phyloP scores from a whole-genome alignment of 2,329 filamentous ascomycete genomes.

The Aspergillus sp. region DNA sequence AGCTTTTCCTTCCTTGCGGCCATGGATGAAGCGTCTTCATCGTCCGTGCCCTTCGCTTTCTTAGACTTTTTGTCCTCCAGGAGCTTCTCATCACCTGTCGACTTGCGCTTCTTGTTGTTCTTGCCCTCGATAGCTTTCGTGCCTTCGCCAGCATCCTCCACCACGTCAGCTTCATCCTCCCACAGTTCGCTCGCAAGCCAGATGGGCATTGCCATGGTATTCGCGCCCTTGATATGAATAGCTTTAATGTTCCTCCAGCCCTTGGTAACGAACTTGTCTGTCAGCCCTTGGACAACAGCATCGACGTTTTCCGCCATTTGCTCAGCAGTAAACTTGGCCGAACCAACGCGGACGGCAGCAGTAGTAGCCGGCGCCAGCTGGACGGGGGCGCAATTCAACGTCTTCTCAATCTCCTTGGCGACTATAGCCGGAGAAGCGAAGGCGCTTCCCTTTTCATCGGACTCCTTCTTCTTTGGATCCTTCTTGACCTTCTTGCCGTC shows the following conservation, averaged over 20 bases:
- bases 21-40: constrained; percentile 26
- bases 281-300: constrained; percentile 58
- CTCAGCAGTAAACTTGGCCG: constrained; percentile 62
- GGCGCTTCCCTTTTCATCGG: constrained; percentile 33
- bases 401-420: constrained; percentile 70
- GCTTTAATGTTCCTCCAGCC: constrained; percentile 79
- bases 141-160: constrained; percentile 39
- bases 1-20: constrained; percentile 40
- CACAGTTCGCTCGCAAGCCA: constrained; percentile 91
- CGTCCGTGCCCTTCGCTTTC: constrained; percentile 28
- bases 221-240: constrained; percentile 82
- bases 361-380: constrained; percentile 70
- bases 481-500: constrained; percentile 52
- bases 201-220: constrained; percentile 82
- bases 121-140: constrained; percentile 27
- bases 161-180: constrained; percentile 65
- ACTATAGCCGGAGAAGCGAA: constrained; percentile 56
- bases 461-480: constrained; percentile 39
- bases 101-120: constrained; percentile 46
- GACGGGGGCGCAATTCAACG: constrained; percentile 67
- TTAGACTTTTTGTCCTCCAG: constrained; percentile 32
- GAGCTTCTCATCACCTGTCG: constrained; percentile 21
- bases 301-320: constrained; percentile 74
- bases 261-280: constrained; percentile 72
- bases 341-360: constrained; percentile 70